Conservation (phyloP, 2,329 filamentous ascomycete species). For the Diplodia intermedia region DNA sequence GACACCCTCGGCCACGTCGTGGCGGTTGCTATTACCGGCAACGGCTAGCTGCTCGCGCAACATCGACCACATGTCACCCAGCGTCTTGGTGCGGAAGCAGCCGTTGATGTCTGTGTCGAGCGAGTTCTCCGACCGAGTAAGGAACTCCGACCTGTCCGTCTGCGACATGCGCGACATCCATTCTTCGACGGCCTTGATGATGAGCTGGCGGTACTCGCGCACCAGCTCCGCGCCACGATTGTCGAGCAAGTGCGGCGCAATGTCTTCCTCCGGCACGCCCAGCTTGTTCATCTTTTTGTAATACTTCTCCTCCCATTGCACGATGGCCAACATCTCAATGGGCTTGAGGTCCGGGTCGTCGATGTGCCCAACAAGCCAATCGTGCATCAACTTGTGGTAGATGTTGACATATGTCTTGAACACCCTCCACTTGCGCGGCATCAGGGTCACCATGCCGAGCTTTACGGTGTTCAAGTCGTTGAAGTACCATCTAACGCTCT, state of each 20-base stretch:
- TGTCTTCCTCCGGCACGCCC: conserved; percentile 76
- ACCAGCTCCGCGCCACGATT: conserved; percentile 89
- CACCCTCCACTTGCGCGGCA: conserved; percentile 97
- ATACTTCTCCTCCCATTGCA: conserved; percentile 95
- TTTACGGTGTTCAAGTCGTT: conserved; percentile 96
- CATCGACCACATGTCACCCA: conserved; percentile 98
- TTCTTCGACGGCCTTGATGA: conserved; percentile 93
- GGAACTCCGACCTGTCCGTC: conserved; percentile 82
- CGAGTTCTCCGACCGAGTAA: conserved; percentile 77
- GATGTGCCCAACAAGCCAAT: conserved; percentile 82
- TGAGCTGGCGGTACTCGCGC: conserved; percentile 90
- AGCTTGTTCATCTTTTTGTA: conserved; percentile 95
- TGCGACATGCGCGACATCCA: conserved; percentile 95
- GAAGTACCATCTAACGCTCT: conserved; percentile 94
- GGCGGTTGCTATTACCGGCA: conserved; percentile 81
- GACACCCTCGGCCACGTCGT: conserved; percentile 92
- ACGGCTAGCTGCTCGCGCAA: conserved; percentile 89
- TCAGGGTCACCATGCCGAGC: conserved; percentile 86
- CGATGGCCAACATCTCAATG: conserved; percentile 86
- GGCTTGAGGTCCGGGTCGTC: conserved; percentile 86
- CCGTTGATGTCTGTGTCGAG: conserved; percentile 88
- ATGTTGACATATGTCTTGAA: conserved; percentile 87
- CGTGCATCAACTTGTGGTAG: conserved; percentile 95
- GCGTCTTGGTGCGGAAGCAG: conserved; percentile 88
- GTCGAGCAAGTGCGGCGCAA: conserved; percentile 86